Evolutionary conservation across 352 stramenopile genomes (phyloP).

Genomic region (Globisporangium uncinulatum): DNA sequence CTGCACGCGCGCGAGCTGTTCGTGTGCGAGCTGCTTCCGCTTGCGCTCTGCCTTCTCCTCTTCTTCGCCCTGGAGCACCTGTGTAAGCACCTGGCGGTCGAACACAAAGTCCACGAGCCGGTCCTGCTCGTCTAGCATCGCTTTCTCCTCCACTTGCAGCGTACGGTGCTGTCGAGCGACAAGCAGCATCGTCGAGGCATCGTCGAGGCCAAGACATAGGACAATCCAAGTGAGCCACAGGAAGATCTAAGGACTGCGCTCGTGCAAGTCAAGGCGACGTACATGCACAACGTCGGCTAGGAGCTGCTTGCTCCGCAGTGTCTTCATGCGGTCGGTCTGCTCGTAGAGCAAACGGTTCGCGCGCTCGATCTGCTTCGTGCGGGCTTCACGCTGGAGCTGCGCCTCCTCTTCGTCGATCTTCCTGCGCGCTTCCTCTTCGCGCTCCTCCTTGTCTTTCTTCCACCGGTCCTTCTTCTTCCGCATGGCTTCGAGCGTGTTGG

Average conservation of each 20-base stretch:
- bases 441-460: slow-evolving; percentile 88
- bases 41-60: slow-evolving; percentile 41
- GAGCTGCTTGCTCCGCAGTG: slow-evolving; percentile 78
- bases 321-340: slow-evolving; percentile 92
- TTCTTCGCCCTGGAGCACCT: slow-evolving; percentile 44
- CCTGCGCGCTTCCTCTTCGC: slow-evolving; percentile 65
- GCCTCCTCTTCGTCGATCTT: slow-evolving; percentile 79
- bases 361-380: slow-evolving; percentile 80
- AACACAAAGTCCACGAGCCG: slow-evolving; percentile 39
- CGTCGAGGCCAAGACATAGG: neutral
- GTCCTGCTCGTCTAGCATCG: slow-evolving; percentile 46
- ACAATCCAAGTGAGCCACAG: neutral
- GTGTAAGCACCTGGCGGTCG: slow-evolving; percentile 38
- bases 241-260: too few species aligned
- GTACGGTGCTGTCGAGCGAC: slow-evolving; percentile 40
- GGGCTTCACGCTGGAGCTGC: slow-evolving; percentile 55
- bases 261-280: slow-evolving; percentile 6
- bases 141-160: slow-evolving; percentile 76
- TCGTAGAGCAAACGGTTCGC: slow-evolving; percentile 87
- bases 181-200: too few species aligned
- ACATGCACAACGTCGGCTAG: slow-evolving; percentile 82
- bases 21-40: slow-evolving; percentile 39
- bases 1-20: slow-evolving; percentile 49
- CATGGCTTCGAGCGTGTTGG: slow-evolving; percentile 89
- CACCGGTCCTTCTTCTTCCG: slow-evolving; percentile 87